phyloP scores from a whole-genome alignment of 2,329 filamentous ascomycete species.

The Calonectria ilicicola region DNA sequence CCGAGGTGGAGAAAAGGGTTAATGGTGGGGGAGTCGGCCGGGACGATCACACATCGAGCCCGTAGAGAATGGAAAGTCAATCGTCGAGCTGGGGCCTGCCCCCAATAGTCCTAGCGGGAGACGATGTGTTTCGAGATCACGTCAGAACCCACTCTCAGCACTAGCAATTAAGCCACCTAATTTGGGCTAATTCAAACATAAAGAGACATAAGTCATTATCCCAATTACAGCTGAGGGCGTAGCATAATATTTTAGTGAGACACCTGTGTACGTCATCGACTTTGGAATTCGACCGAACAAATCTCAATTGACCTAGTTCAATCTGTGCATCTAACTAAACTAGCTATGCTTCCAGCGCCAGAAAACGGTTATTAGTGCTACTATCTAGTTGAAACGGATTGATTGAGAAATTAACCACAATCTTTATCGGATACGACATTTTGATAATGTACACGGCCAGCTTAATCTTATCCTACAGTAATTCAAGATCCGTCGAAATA shows the following conservation, averaged over 20 bases:
- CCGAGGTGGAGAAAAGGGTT: not conserved
- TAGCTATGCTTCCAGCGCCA: too few relatives aligned
- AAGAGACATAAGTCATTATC: not conserved
- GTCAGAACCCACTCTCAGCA: not conserved
- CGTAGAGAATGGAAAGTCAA: not conserved
- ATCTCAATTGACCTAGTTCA: too few relatives aligned
- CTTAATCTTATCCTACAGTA: conserved; percentile 5
- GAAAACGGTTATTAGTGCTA: too few relatives aligned
- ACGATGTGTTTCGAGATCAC: not conserved
- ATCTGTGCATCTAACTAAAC: too few relatives aligned
- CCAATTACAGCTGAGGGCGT: too few relatives aligned
- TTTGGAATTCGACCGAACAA: too few relatives aligned
- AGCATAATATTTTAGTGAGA: too few relatives aligned
- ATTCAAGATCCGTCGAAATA: conserved; percentile 39
- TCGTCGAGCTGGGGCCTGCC: not conserved
- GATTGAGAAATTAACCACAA: too few relatives aligned
- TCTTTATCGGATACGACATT: too few relatives aligned
- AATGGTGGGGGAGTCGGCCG: not conserved
- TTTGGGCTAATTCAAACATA: not conserved
- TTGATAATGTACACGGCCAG: too few relatives aligned
- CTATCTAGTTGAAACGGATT: too few relatives aligned
- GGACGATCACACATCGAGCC: not conserved
- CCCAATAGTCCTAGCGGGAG: not conserved
- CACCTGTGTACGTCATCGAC: too few relatives aligned
- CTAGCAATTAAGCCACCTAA: not conserved